Evolutionary conservation across 257 asterid genomes (phyloP).

Genomic region (Nicotiana benthamiana): DNA sequence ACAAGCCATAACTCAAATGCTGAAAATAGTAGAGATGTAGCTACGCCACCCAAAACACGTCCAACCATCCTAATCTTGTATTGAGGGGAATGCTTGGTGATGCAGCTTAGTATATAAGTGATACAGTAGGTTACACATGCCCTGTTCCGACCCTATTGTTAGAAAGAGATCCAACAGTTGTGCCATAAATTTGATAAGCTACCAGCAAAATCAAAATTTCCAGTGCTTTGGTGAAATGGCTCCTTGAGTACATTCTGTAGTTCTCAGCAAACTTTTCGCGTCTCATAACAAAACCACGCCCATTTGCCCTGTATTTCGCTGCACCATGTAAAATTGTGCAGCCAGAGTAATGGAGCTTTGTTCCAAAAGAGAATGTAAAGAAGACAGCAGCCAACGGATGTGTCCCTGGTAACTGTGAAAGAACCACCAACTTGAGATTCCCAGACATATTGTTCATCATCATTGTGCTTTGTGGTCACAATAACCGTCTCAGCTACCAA

Average conservation of each 20-base stretch:
- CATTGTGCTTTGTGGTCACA: conserved; percentile 52
- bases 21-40: conserved; percentile 90
- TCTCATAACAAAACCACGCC: no score
- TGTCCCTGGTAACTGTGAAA: conserved; percentile 46
- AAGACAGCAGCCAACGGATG: no score
- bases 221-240: no score
- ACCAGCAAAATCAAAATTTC: no score
- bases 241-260: no score
- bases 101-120: conserved; percentile 82
- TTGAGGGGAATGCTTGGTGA: conserved; percentile 93
- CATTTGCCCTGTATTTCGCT: no score
- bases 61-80: conserved; percentile 84
- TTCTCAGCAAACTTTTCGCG: no score
- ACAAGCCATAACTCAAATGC: conserved; percentile 97
- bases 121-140: conserved; percentile 90
- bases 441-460: conserved; percentile 55
- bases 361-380: no score
- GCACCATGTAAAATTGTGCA: no score
- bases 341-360: no score
- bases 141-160: conserved; percentile 85
- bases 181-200: no score
- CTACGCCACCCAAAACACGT: conserved; percentile 89
- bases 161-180: no score
- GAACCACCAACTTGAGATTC: conserved; percentile 63
- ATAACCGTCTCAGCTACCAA: conserved; percentile 50